These are phyloP conservation scores for Persicaria maculosa DNA, from an alignment of 148 eudicot species.

Conservation along the genomic window DNA sequence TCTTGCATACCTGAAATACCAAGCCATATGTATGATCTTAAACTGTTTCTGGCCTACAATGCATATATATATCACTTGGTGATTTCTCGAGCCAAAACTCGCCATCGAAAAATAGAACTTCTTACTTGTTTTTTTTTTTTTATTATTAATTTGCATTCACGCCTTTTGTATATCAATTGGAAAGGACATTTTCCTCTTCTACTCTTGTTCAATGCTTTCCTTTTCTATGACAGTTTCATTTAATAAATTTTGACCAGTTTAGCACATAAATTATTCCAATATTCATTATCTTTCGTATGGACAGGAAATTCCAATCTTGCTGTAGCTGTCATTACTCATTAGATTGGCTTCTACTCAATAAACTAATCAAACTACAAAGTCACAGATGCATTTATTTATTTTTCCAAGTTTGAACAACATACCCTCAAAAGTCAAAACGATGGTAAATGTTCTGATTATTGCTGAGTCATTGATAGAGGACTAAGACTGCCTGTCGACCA, in stretches of 20 bases:
- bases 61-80: too few species aligned
- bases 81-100: too few species aligned
- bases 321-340: background rate
- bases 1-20: background rate
- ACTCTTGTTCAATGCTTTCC: too few species aligned
- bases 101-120: too few species aligned
- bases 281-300: background rate
- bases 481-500: too few species aligned
- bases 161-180: background rate
- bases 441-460: too few species aligned
- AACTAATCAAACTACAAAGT: background rate
- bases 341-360: background rate
- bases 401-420: background rate
- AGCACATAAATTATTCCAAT: background rate
- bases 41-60: background rate
- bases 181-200: background rate
- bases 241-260: background rate
- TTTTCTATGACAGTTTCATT: background rate
- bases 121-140: too few species aligned
- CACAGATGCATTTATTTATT: background rate
- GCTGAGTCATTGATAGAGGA: too few species aligned
- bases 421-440: too few species aligned
- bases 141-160: too few species aligned
- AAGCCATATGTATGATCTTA: background rate
- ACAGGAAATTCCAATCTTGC: background rate